A percentile compares a stretch with the other conserved stretches of the same genome.
Evolutionary conservation across 1,284 basidiomycete species (phyloP).

Genomic region (Sphagnurus paluster): DNA sequence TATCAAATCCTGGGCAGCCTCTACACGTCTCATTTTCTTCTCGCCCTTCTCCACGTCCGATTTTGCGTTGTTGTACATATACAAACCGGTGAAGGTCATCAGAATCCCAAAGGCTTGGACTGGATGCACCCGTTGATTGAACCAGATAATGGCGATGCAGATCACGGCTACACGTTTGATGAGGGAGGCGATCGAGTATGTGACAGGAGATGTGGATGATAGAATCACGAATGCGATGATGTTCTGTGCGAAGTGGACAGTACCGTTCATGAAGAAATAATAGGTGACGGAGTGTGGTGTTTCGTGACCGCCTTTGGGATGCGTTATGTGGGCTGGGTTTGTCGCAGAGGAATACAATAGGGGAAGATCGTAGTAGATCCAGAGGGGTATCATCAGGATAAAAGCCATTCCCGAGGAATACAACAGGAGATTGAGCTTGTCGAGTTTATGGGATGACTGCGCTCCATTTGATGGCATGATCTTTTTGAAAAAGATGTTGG

Average conservation of each 20-base stretch:
- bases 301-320: constrained; percentile 49
- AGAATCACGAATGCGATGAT: constrained; percentile 97
- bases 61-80: constrained; percentile 96
- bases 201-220: constrained; percentile 94
- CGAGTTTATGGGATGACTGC: constrained; percentile 73
- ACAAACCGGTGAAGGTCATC: constrained; percentile 89
- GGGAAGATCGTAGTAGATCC: constrained; percentile 85
- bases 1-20: constrained; percentile 73
- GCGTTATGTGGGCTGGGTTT: constrained; percentile 42
- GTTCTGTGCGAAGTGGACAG: constrained; percentile 96
- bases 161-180: constrained; percentile 99
- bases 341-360: constrained; percentile 51
- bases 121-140: constrained; percentile 83
- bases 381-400: constrained; percentile 91
- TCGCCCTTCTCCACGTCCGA: constrained; percentile 91
- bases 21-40: constrained; percentile 82
- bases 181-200: constrained; percentile 97
- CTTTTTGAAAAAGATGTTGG: constrained; percentile 99
- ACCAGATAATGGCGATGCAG: constrained; percentile 97
- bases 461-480: constrained; percentile 78
- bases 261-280: constrained; percentile 90
- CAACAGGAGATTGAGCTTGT: constrained; percentile 96
- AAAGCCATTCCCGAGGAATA: constrained; percentile 97
- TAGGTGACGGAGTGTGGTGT: constrained; percentile 61
- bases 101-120: constrained; percentile 88